phyloP scores from a whole-genome alignment of 2,329 filamentous ascomycete genomes.

The Neonectria ditissima region DNA sequence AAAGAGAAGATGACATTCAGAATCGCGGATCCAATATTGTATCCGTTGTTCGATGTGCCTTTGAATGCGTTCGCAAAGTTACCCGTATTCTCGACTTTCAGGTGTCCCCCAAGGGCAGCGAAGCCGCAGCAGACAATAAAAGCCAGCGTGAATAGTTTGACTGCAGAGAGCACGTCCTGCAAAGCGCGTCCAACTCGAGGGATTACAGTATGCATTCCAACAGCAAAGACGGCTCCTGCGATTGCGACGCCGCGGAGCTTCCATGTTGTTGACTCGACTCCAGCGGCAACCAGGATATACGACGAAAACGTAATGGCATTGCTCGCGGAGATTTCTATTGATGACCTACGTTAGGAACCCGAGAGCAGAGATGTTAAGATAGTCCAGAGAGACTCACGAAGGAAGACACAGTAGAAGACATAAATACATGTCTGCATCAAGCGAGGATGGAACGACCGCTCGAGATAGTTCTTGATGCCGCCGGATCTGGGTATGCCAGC shows the following conservation, averaged over 20 bases:
- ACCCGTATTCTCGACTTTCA: conserved; percentile 24
- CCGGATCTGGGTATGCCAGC: conserved; percentile 39
- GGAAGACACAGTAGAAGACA: conserved; percentile 39
- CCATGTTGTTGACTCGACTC: conserved; percentile 22
- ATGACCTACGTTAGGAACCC: not conserved
- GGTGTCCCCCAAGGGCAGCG: conserved; percentile 24
- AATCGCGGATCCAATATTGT: conserved; percentile 27
- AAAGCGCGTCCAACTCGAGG: conserved; percentile 18
- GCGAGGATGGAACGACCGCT: conserved; percentile 35
- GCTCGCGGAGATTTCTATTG: conserved; percentile 21
- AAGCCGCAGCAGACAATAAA: conserved; percentile 33
- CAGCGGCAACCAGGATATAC: conserved; percentile 21
- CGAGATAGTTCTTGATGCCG: conserved; percentile 43
- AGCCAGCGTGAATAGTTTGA: conserved; percentile 27
- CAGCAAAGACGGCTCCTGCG: conserved; percentile 12
- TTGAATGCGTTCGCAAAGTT: conserved; percentile 27
- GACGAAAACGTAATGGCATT: conserved; percentile 29
- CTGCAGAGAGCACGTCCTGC: conserved; percentile 16
- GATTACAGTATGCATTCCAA: conserved; percentile 16
- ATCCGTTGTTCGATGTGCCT: conserved; percentile 22
- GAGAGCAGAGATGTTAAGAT: not conserved
- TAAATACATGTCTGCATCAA: conserved; percentile 41
- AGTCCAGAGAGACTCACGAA: conserved; percentile 12
- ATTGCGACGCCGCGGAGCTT: conserved; percentile 24
- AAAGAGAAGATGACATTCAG: conserved; percentile 29